Evolutionary conservation across 805 yeast genomes (phyloP).

Genomic region (Hanseniaspora mollemarum): DNA sequence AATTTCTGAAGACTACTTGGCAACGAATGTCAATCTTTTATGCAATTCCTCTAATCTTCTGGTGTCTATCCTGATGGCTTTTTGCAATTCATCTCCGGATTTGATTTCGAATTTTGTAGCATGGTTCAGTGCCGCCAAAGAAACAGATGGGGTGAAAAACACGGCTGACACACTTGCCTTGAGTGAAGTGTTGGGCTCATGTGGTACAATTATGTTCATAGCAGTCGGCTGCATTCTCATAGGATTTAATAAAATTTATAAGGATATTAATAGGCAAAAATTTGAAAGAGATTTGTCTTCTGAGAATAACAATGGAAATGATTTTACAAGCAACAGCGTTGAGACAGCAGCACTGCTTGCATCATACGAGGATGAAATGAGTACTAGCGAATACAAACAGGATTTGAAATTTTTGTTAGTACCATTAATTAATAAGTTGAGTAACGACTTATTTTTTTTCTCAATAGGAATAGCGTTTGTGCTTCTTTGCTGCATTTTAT

Average conservation of each 20-base stretch:
- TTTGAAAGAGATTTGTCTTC: not conserved
- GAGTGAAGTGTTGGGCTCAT: slow-evolving; percentile 32
- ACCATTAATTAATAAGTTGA: slow-evolving; percentile 16
- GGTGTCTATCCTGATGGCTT: slow-evolving; percentile 27
- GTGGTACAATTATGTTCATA: slow-evolving; percentile 30
- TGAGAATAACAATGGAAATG: not conserved
- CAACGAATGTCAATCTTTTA: slow-evolving; percentile 26
- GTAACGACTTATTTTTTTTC: slow-evolving; percentile 25
- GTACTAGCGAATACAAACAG: not conserved
- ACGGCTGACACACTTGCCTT: slow-evolving; percentile 25
- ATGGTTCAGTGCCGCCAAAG: slow-evolving; percentile 23
- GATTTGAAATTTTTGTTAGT: not conserved
- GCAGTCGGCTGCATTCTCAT: slow-evolving; percentile 29
- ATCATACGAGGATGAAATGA: not conserved
- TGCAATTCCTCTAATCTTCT: slow-evolving; percentile 22
- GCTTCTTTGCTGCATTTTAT: slow-evolving; percentile 22
- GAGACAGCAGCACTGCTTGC: not conserved
- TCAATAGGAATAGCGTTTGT: slow-evolving; percentile 23
- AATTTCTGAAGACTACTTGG: slow-evolving; percentile 30
- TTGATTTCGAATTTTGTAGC: slow-evolving; percentile 30
- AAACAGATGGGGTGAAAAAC: slow-evolving; percentile 4
- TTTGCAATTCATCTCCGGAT: slow-evolving; percentile 33
- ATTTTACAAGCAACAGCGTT: not conserved
- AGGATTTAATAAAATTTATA: slow-evolving; percentile 21
- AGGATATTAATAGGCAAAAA: not conserved